phyloP scores from a whole-genome alignment of 140 eudicot genomes.

The Anethum foeniculum region DNA sequence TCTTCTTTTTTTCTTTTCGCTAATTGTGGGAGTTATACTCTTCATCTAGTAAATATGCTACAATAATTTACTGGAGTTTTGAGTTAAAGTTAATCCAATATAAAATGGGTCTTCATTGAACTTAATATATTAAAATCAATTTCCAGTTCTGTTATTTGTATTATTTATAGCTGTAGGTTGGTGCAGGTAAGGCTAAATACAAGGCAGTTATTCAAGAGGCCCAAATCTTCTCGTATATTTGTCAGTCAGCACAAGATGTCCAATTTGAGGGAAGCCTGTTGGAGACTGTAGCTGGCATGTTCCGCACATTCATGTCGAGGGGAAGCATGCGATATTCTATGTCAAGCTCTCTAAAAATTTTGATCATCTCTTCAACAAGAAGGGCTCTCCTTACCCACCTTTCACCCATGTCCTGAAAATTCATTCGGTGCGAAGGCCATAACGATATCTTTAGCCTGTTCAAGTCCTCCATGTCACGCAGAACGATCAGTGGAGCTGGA shows the following conservation, averaged over 20 bases:
- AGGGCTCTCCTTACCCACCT: conserved; percentile 68
- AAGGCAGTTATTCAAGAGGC: background rate
- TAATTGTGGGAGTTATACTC: background rate
- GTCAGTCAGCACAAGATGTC: conserved; percentile 37
- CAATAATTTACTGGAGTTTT: too few species aligned
- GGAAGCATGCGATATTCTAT: conserved; percentile 81
- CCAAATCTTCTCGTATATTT: background rate
- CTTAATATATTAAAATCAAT: too few species aligned
- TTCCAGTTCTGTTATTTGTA: too few species aligned
- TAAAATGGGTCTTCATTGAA: too few species aligned
- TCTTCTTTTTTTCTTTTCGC: too few species aligned
- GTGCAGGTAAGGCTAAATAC: too few species aligned
- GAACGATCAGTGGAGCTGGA: conserved; percentile 48
- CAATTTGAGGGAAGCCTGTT: conserved; percentile 67
- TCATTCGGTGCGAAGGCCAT: conserved; percentile 75
- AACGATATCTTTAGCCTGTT: conserved; percentile 65
- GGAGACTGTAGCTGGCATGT: conserved; percentile 48
- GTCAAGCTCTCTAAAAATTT: conserved; percentile 59
- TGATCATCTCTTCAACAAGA: conserved; percentile 77
- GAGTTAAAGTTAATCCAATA: background rate
- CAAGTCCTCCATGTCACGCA: conserved; percentile 61
- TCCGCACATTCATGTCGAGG: conserved; percentile 52
- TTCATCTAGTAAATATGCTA: background rate
- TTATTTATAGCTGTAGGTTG: too few species aligned
- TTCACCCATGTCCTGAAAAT: conserved; percentile 84